phyloP scores from a whole-genome alignment of 805 yeast genomes.

The Jamesozyma hellenica region DNA sequence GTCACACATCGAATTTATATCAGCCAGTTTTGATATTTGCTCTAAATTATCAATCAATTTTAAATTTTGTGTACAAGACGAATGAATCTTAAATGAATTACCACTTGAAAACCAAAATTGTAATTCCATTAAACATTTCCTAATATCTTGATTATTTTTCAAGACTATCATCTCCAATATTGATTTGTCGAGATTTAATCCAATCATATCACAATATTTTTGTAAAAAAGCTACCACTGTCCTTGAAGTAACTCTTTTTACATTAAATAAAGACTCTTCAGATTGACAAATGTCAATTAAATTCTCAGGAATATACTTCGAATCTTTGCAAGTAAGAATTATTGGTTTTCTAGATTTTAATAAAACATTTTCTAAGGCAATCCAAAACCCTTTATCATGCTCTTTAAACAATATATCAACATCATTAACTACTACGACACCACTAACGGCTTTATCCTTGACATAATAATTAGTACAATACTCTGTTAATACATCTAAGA shows the following conservation, averaged over 20 bases:
- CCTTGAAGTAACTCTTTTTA: slow-evolving; percentile 14
- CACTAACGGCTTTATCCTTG: slow-evolving; percentile 40
- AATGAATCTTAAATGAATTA: neutral
- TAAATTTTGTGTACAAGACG: neutral
- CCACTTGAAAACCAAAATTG: slow-evolving; percentile 28
- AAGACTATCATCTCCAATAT: slow-evolving; percentile 26
- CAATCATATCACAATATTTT: slow-evolving; percentile 19
- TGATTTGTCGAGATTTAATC: slow-evolving; percentile 27
- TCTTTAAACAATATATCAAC: slow-evolving; percentile 70
- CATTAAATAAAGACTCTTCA: slow-evolving; percentile 33
- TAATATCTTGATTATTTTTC: slow-evolving; percentile 33
- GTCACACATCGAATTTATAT: slow-evolving; percentile 16
- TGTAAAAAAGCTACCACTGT: slow-evolving; percentile 31
- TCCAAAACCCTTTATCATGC: slow-evolving; percentile 76
- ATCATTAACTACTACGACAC: slow-evolving; percentile 74
- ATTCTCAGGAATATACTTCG: slow-evolving; percentile 37
- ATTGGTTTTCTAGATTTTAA: slow-evolving; percentile 59
- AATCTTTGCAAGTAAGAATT: slow-evolving; percentile 51
- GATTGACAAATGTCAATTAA: slow-evolving; percentile 37
- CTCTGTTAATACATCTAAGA: slow-evolving; percentile 57
- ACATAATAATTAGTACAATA: slow-evolving; percentile 78
- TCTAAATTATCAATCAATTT: neutral
- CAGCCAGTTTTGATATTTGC: slow-evolving; percentile 7
- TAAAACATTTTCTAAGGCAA: slow-evolving; percentile 51
- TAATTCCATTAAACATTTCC: slow-evolving; percentile 37